A percentile compares a stretch with the other conserved stretches of the same genome.
These are phyloP conservation scores for Paracamarosporium sp. DNA, from an alignment of 2,329 filamentous ascomycete species.

Conservation along the genomic window DNA sequence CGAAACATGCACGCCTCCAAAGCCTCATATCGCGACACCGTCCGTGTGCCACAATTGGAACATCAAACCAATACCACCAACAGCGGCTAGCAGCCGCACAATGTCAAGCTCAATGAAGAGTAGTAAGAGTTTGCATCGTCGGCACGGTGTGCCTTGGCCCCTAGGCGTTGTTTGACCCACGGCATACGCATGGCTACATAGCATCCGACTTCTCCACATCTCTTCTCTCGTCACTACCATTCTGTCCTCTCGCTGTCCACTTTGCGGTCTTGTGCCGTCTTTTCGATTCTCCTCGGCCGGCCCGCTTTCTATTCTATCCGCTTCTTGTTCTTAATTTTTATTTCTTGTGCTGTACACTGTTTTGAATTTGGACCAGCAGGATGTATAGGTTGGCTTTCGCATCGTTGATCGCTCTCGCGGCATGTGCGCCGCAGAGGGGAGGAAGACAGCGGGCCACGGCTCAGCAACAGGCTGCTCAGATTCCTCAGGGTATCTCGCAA, in stretches of 20 bases:
- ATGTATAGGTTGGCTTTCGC: constrained; percentile 28
- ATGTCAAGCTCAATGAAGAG: constrained; percentile 24
- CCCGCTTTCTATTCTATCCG: constrained; percentile 24
- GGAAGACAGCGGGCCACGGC: constrained; percentile 32
- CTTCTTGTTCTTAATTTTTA: constrained; percentile 25
- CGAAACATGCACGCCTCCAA: constrained; percentile 34
- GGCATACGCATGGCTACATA: background rate
- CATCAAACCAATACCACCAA: constrained; percentile 31
- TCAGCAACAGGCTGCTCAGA: constrained; percentile 40
- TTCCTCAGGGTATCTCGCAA: constrained; percentile 43
- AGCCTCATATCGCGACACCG: constrained; percentile 26
- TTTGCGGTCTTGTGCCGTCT: background rate
- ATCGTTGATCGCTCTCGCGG: constrained; percentile 27
- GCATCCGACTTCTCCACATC: constrained; percentile 6
- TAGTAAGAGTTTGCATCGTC: constrained; percentile 19
- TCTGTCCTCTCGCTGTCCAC: constrained; percentile 1
- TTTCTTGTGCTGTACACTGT: constrained; percentile 19
- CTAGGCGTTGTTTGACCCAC: constrained; percentile 19
- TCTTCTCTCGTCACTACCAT: constrained; percentile 8
- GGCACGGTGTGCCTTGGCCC: constrained; percentile 25
- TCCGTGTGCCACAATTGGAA: constrained; percentile 28
- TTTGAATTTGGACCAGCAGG: constrained; percentile 1
- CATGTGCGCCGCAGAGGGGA: constrained; percentile 31
- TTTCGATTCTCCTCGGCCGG: constrained; percentile 29
- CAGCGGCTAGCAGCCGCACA: constrained; percentile 4